Conservation (phyloP, 352 stramenopile genomes). For the Pythium rhizo-oryzae region DNA sequence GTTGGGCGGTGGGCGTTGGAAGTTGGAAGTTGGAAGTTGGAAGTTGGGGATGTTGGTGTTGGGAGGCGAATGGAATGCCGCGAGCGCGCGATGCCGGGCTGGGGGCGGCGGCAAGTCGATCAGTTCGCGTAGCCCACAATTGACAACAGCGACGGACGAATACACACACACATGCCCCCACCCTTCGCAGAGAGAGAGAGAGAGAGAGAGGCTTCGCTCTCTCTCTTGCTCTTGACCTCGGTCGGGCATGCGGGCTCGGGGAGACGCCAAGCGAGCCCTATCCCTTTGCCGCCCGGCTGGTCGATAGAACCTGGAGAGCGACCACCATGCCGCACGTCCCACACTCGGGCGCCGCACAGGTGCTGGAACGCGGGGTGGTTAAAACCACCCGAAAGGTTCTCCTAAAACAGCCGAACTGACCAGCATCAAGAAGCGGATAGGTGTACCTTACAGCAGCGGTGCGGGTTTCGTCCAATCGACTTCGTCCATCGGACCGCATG, state of each 20-base stretch:
- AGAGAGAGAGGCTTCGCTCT: not conserved
- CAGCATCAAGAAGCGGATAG: not conserved
- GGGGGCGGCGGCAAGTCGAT: not conserved
- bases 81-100: too few relatives aligned
- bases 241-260: not conserved
- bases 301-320: not conserved
- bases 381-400: conserved; percentile 10
- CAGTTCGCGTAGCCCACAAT: conserved; percentile 16
- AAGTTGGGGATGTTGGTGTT: not conserved
- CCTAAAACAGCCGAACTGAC: conserved; percentile 8
- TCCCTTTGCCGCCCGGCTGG: not conserved
- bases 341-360: not conserved
- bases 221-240: not conserved
- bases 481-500: not conserved
- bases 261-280: conserved; percentile 10
- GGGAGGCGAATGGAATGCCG: not conserved
- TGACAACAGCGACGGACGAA: conserved; percentile 19
- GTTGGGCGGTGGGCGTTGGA: not conserved
- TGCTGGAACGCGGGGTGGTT: not conserved
- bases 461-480: conserved; percentile 16
- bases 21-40: not conserved
- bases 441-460: not conserved
- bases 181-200: not conserved
- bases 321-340: too few relatives aligned
- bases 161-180: not conserved